These are phyloP conservation scores for Evernia prunastri DNA, from an alignment of 495 filamentous ascomycete species.

Conservation along the genomic window DNA sequence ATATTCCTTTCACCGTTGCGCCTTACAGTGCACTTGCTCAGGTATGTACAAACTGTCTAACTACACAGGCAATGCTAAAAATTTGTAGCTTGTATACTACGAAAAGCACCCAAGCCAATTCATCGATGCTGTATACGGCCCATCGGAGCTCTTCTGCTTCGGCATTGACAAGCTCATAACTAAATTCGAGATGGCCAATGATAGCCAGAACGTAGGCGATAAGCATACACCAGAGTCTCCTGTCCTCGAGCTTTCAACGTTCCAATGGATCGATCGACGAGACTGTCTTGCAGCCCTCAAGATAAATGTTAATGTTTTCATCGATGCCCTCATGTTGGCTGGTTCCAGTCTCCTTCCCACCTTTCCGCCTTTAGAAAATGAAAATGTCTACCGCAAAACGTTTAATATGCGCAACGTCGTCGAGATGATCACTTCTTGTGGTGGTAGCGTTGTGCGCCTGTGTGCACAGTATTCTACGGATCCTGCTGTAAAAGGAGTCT, in stretches of 20 bases:
- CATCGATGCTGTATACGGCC: constrained; percentile 72
- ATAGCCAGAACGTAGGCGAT: background rate
- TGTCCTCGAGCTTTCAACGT: constrained; percentile 51
- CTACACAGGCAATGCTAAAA: constrained; percentile 1
- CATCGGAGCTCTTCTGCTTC: constrained; percentile 83
- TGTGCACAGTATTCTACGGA: constrained; percentile 68
- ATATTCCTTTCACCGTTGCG: constrained; percentile 74
- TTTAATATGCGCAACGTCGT: constrained; percentile 60
- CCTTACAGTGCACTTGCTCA: constrained; percentile 88
- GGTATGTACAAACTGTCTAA: constrained; percentile 40
- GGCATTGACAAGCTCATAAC: constrained; percentile 79
- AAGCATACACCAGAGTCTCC: constrained; percentile 2
- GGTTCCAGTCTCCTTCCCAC: constrained; percentile 72
- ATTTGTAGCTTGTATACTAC: constrained; percentile 69
- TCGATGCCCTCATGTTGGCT: constrained; percentile 75
- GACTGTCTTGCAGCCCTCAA: constrained; percentile 62
- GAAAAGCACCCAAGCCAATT: constrained; percentile 60
- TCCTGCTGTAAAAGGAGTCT: constrained; percentile 60
- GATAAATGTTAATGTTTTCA: constrained; percentile 64
- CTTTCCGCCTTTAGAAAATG: constrained; percentile 67
- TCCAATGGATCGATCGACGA: constrained; percentile 66
- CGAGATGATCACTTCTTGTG: constrained; percentile 61
- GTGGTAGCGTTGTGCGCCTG: constrained; percentile 53
- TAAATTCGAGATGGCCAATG: constrained; percentile 47
- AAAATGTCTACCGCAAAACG: constrained; percentile 37